A percentile compares a stretch with the other conserved stretches of the same genome.
These are phyloP conservation scores for Thuja plicata DNA, from an alignment of 83 land plant species.

Conservation along the genomic window DNA sequence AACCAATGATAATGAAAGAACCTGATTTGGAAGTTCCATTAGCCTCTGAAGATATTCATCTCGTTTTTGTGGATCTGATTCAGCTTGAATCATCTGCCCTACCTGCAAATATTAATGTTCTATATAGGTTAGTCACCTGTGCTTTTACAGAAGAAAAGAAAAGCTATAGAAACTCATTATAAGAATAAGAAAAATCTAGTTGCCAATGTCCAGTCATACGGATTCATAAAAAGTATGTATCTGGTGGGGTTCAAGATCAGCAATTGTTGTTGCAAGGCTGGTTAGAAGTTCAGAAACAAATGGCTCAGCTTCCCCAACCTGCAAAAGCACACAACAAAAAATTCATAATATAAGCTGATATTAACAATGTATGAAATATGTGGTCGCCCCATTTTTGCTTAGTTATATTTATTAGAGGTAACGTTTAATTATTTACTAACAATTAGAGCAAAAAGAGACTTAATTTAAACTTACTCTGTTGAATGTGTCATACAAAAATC, in stretches of 20 bases:
- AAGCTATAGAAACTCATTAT: neutral
- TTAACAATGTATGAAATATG: neutral
- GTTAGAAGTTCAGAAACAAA: constrained; percentile 94
- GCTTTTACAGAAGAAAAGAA: constrained; percentile 1
- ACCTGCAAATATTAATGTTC: constrained; percentile 53
- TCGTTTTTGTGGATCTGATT: constrained; percentile 83
- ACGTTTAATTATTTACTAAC: neutral
- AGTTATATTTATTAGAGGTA: neutral
- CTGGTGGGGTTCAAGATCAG: constrained; percentile 96
- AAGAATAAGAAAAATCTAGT: neutral
- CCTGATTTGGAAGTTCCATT: constrained; percentile 99
- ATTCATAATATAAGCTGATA: neutral
- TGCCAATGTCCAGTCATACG: constrained; percentile 38
- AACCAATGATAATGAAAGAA: constrained; percentile 18
- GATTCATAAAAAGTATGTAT: constrained; percentile 99
- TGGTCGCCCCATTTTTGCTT: neutral
- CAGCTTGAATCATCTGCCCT: constrained; percentile 98
- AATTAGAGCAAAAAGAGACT: neutral
- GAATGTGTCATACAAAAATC: too few species aligned
- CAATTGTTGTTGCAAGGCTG: constrained; percentile 74
- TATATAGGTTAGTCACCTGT: neutral
- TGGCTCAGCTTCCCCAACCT: constrained; percentile 98
- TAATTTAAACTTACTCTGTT: too few species aligned
- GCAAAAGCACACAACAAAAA: constrained; percentile 3
- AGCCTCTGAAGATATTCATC: constrained; percentile 92